Evolutionary conservation across 208 protist species (phyloP), one percentile per base, ranked within the genome.

Genomic region (Borovskyia barvae): DNA sequence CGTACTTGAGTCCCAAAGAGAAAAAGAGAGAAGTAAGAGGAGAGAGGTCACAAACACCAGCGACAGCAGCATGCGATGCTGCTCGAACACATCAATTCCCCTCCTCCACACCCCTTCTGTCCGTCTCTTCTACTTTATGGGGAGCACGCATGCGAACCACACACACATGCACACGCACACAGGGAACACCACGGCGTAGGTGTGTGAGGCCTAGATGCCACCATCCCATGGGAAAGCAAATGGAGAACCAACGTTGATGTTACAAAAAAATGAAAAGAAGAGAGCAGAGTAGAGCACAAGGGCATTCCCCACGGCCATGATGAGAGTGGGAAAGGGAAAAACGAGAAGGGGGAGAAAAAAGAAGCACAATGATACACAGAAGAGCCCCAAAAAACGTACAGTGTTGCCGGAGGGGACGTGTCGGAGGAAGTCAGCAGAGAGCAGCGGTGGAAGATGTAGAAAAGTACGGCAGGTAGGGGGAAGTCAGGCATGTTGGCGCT

Each of bases 301-400:
- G 28, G 29, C 4, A 14, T 19, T n/a, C n/a, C n/a, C n/a, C n/a
- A n/a, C n/a, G n/a, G n/a, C n/a, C n/a, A n/a, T n/a, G n/a, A n/a
- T n/a, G n/a, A n/a, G n/a, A n/a, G n/a, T n/a, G n/a, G n/a, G 12
- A 32, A 36, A 9, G 52, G 32, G 52, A 26, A 62, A 42, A 51
- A 50, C 22, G 39, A 54, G 20, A 54, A 54, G 39, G 39, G 22
- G 39, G 28, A 36, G 15, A 54, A 37, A 46, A 35, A 24, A 58
- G 6, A 57, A 19, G n/a, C 5, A 19, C 9, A 25, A 19, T n/a
- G 20, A 5, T 52, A 17, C 8, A 52, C 25, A 36, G 19, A 51
- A 51, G n/a, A 30, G 15, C 7, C 19, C 7, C 20, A 51, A 26
- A 9, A 51, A 51, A 51, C 15, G 19, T 6, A 51, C 9, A 51